Base-by-base conservation (phyloP, 2,329 filamentous ascomycete genomes). In the Fusarium drepaniforme region DNA sequence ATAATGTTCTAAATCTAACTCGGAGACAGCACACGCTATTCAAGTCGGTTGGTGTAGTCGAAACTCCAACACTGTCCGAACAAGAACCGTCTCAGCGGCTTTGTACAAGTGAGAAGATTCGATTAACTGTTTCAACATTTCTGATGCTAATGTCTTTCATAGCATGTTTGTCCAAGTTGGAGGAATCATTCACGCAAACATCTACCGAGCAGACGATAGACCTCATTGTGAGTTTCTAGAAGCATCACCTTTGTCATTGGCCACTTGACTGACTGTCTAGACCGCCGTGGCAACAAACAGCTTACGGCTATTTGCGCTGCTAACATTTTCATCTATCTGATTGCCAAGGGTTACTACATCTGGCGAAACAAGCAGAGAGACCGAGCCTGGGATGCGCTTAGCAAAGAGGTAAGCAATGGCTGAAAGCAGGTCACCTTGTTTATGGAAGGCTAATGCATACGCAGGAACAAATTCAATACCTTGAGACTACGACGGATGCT, bases 41-140 rank as follows among this genome's bases (percentile, higher is more conserved):
- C 77, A 87, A 37, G 90, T 91, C 1, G 89, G 86, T 0, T 88
- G 90, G 80, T 90, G 87, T 1, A 90, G 88, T 3, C 85, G 90
- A 49, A 92, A 92, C 76, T 87, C 90, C 1, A 89, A 89, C 49
- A 86, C 87, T 2, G 90, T 93, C 1, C 85, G 90, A 5, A 92
- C 90, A 2, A 82, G 91, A 8, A 90, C 90, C 1, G 88, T 92
- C 3, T 88, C 88, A 0, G 86, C 87, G 0, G 90, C 89, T 0
- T 76, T 91, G 8, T 92, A 92, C 81, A 92, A 92, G 67, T 70
- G 30, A 62, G 70, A 15, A 23, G 7, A 21, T 23, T 13, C 2
- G 6, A 21, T 23, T 4, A 44, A 23, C 42, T 8, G 3, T 15
- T 44, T 5, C 3, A 3, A 21, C 0, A 12, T 15, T 15, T 46